Conservation (phyloP, 2,329 filamentous ascomycete species). For the Colletotrichum kahawae region DNA sequence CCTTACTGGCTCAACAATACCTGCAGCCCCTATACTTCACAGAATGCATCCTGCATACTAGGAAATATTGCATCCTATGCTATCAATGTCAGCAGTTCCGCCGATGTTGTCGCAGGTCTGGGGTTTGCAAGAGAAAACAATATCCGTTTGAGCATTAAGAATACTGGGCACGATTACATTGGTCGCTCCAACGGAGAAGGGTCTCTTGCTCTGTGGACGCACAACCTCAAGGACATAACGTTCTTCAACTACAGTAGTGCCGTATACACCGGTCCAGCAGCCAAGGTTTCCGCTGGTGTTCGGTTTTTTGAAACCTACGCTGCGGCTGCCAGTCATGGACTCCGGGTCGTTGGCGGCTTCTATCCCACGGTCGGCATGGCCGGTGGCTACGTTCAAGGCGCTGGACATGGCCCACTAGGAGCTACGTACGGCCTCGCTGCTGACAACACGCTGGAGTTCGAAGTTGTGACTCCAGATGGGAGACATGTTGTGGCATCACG, state of each 20-base stretch:
- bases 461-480: slow-evolving; percentile 52
- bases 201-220: slow-evolving; percentile 41
- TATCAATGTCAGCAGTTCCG: slow-evolving; percentile 21
- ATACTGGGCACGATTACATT: slow-evolving; percentile 55
- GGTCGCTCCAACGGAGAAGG: slow-evolving; percentile 41
- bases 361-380: slow-evolving; percentile 55
- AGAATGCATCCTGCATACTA: slow-evolving; percentile 38
- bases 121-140: slow-evolving; percentile 48
- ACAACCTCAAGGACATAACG: slow-evolving; percentile 35
- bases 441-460: slow-evolving; percentile 54
- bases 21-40: slow-evolving; percentile 30
- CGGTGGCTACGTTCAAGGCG: slow-evolving; percentile 59
- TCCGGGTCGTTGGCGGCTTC: slow-evolving; percentile 49
- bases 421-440: slow-evolving; percentile 54
- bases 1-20: slow-evolving; percentile 29
- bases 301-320: slow-evolving; percentile 48
- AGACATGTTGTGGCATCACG: slow-evolving; percentile 43
- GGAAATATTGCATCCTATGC: slow-evolving; percentile 34
- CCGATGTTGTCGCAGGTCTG: slow-evolving; percentile 37
- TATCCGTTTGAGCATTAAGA: slow-evolving; percentile 53
- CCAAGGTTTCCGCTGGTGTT: slow-evolving; percentile 46
- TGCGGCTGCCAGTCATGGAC: slow-evolving; percentile 40
- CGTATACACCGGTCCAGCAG: slow-evolving; percentile 26
- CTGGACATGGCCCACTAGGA: slow-evolving; percentile 53
- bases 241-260: neutral